Percentiles rank a stretch among this genome's conserved stretches.
These are phyloP conservation scores for Alternaria brassicicola DNA, from an alignment of 2,329 filamentous ascomycete genomes.

Conservation along the genomic window DNA sequence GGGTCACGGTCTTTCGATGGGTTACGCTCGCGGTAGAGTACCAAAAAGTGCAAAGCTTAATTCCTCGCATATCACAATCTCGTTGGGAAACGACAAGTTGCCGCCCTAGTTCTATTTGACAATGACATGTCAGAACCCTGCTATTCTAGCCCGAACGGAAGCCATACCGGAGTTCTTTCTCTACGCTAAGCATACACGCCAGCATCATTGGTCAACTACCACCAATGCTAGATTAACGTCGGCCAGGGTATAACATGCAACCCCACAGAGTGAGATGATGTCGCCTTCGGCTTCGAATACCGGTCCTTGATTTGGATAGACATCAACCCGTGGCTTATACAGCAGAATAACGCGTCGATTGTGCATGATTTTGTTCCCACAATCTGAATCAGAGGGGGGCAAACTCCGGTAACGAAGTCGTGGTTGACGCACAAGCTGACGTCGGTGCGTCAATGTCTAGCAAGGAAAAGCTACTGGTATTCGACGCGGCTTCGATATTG, in stretches of 20 bases:
- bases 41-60: neutral
- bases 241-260: slow-evolving; percentile 5
- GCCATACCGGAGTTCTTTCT: neutral
- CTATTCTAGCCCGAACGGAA: slow-evolving; percentile 6
- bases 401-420: neutral
- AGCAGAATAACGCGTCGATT: neutral
- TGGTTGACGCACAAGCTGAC: neutral
- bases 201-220: slow-evolving; percentile 2
- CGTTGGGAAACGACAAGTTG: neutral
- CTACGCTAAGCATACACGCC: slow-evolving; percentile 1
- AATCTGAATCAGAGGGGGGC: neutral
- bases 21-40: neutral
- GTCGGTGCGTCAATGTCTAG: neutral
- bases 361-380: slow-evolving; percentile 6
- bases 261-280: slow-evolving; percentile 3
- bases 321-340: slow-evolving; percentile 9
- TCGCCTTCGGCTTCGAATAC: slow-evolving; percentile 7
- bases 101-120: neutral
- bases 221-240: slow-evolving; percentile 4
- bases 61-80: neutral
- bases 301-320: neutral
- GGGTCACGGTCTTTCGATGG: neutral
- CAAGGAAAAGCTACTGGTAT: neutral
- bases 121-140: neutral
- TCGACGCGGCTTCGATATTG: neutral